These are phyloP conservation scores for Colletotrichum cordylinicola DNA, from an alignment of 2,329 filamentous ascomycete species.

Conservation along the genomic window DNA sequence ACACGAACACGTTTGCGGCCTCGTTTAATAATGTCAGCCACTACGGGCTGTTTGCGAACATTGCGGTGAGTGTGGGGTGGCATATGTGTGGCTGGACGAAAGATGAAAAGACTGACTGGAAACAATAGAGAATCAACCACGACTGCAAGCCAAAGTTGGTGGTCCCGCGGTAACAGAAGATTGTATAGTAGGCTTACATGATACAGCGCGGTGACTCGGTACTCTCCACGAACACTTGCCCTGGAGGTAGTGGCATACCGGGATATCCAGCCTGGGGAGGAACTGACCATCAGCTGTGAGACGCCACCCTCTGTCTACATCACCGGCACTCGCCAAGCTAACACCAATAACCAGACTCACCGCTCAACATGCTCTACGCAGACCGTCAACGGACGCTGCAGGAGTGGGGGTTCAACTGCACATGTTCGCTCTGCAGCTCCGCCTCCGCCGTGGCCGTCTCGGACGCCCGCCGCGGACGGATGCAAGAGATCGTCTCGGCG, in stretches of 20 bases:
- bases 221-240: conserved; percentile 33
- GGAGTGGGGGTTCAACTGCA: conserved; percentile 33
- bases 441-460: conserved; percentile 21
- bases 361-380: conserved; percentile 28
- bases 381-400: conserved; percentile 27
- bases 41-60: conserved; percentile 36
- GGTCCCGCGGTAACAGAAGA: background rate
- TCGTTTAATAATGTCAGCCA: conserved; percentile 25
- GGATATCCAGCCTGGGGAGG: conserved; percentile 38
- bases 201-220: conserved; percentile 35
- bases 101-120: background rate
- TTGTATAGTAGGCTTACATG: background rate
- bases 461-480: conserved; percentile 25
- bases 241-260: conserved; percentile 38
- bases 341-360: conserved; percentile 25
- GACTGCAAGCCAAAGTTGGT: conserved; percentile 40
- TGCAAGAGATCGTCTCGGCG: conserved; percentile 27
- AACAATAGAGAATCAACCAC: conserved; percentile 38
- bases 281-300: conserved; percentile 42
- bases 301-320: background rate
- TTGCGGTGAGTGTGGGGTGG: conserved; percentile 31
- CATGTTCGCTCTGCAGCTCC: conserved; percentile 29
- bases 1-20: conserved; percentile 39
- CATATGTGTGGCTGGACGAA: background rate
- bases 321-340: background rate